Conservation (phyloP, 129 eudicot genomes). For the Mikania micrantha region DNA sequence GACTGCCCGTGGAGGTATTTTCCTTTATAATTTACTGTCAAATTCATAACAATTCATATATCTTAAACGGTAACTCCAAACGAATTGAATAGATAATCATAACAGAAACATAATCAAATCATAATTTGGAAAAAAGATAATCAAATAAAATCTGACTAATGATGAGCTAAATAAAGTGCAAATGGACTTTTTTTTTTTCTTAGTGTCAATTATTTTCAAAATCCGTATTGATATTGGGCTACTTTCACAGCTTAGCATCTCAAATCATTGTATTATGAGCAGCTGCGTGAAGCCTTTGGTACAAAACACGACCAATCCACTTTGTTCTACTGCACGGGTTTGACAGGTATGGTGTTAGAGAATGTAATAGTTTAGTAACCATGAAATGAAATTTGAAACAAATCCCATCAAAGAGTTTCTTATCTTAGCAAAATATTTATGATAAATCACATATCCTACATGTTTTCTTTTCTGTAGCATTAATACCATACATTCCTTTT, state of each 20-base stretch:
- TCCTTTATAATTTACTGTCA: not conserved
- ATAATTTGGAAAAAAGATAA: no score
- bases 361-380: not conserved
- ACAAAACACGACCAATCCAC: slow-evolving; percentile 42
- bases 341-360: no score
- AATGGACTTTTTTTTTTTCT: not conserved
- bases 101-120: no score
- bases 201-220: not conserved
- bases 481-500: not conserved
- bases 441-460: not conserved
- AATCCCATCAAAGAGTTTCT: not conserved
- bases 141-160: not conserved
- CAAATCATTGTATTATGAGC: slow-evolving; percentile 59
- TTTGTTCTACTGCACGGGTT: slow-evolving; percentile 93
- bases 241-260: slow-evolving; percentile 47
- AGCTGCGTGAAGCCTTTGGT: slow-evolving; percentile 78
- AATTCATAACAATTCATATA: no score
- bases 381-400: not conserved
- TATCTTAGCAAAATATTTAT: not conserved
- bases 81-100: no score
- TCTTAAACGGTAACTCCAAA: no score
- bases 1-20: slow-evolving; percentile 63
- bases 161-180: not conserved
- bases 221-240: not conserved
- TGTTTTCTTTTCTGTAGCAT: no score